These are phyloP conservation scores for Aspergillus bridgeri DNA, from an alignment of 495 filamentous ascomycete genomes.

Conservation along the genomic window DNA sequence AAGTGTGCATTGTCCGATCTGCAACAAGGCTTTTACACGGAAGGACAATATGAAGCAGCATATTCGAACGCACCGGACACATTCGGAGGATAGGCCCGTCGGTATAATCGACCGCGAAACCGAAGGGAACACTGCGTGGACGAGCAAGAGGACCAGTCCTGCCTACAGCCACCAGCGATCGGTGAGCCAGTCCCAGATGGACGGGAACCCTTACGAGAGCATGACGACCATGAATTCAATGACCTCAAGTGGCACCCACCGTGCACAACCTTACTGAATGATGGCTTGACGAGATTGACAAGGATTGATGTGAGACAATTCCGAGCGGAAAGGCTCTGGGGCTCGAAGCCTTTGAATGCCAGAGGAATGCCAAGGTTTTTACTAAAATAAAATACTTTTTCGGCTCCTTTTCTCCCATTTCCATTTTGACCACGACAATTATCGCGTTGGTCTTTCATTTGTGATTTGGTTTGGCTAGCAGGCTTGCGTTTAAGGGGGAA, in stretches of 20 bases:
- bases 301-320: neutral
- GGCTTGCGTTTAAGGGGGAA: neutral
- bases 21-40: conserved; percentile 90
- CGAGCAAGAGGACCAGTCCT: conserved; percentile 8
- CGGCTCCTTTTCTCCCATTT: neutral
- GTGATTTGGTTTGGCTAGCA: neutral
- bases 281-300: conserved; percentile 12
- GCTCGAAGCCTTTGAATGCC: neutral
- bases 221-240: conserved; percentile 9
- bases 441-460: neutral
- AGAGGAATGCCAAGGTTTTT: neutral
- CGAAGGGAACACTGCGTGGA: conserved; percentile 17
- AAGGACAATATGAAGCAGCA: conserved; percentile 99
- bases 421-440: neutral
- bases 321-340: neutral
- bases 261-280: neutral
- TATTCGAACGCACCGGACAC: conserved; percentile 70
- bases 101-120: conserved; percentile 24
- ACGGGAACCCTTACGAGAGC: conserved; percentile 10
- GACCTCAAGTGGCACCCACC: conserved; percentile 9
- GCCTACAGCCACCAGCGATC: conserved; percentile 27
- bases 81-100: conserved; percentile 37
- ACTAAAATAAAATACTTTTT: neutral
- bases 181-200: conserved; percentile 21
- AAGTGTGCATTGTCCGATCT: conserved; percentile 82